phyloP scores from a whole-genome alignment of 1,139 yeast genomes.

The Sugiyamaella neomexicana region DNA sequence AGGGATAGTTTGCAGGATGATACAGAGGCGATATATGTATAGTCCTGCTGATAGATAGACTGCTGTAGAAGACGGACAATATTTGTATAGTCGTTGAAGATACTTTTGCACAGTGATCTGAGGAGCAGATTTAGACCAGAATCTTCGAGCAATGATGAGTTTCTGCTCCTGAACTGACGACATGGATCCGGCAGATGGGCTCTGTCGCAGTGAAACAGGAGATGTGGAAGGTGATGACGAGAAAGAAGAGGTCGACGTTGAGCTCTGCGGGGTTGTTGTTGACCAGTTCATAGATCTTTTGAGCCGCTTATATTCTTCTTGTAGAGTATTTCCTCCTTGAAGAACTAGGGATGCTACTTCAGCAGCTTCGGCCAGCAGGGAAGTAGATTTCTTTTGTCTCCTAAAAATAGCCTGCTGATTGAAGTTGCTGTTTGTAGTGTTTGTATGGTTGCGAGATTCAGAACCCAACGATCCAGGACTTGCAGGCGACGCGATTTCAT shows the following conservation, averaged over 20 bases:
- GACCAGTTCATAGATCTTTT: neutral
- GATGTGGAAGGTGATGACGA: slow-evolving; percentile 9
- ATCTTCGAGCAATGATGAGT: slow-evolving; percentile 37
- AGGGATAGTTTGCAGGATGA: slow-evolving; percentile 38
- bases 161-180: slow-evolving; percentile 23
- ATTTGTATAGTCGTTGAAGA: slow-evolving; percentile 45
- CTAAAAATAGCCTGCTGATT: neutral
- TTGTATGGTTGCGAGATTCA: neutral
- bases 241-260: neutral
- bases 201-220: slow-evolving; percentile 8
- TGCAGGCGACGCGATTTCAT: slow-evolving; percentile 7
- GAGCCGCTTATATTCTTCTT: slow-evolving; percentile 8
- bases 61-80: slow-evolving; percentile 47
- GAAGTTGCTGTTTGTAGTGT: neutral
- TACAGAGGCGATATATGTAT: slow-evolving; percentile 42
- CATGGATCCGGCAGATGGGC: slow-evolving; percentile 12
- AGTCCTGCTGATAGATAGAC: slow-evolving; percentile 45
- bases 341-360: slow-evolving; percentile 27
- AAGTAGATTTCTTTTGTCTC: slow-evolving; percentile 15
- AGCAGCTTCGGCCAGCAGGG: slow-evolving; percentile 27
- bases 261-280: neutral
- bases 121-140: slow-evolving; percentile 44
- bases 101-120: slow-evolving; percentile 42
- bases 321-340: slow-evolving; percentile 15
- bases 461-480: neutral